phyloP scores from a whole-genome alignment of 768 basidiomycete genomes.

The Auricularia heimuer region DNA sequence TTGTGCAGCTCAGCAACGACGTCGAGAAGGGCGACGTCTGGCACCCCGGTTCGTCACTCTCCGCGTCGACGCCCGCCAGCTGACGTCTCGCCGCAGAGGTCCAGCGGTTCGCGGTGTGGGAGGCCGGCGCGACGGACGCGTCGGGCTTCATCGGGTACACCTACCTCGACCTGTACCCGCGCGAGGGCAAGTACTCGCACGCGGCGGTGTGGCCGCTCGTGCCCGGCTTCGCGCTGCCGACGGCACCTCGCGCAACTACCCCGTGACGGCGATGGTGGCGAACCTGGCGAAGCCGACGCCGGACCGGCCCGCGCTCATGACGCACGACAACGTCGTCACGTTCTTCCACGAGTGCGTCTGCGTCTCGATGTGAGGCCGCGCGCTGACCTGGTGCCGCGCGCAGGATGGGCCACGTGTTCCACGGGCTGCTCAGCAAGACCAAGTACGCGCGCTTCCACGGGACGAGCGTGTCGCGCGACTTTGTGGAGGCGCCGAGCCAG shows the following conservation, averaged over 20 bases:
- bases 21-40: conserved; percentile 51
- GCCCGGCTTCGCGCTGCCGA: conserved; percentile 45
- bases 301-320: conserved; percentile 73
- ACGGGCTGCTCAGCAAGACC: conserved; percentile 54
- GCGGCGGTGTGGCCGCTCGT: conserved; percentile 78
- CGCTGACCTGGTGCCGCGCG: neutral
- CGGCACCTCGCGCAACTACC: conserved; percentile 52
- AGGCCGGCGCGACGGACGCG: conserved; percentile 58
- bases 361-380: neutral
- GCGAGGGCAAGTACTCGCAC: conserved; percentile 74
- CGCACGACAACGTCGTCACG: conserved; percentile 80
- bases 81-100: conserved; percentile 37
- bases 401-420: conserved; percentile 49
- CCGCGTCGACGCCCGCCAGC: too few relatives aligned
- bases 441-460: conserved; percentile 74
- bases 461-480: conserved; percentile 69
- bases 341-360: conserved; percentile 65
- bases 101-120: conserved; percentile 80
- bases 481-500: conserved; percentile 84
- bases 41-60: conserved; percentile 39
- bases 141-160: conserved; percentile 75
- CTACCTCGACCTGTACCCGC: conserved; percentile 81
- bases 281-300: conserved; percentile 81
- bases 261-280: conserved; percentile 78
- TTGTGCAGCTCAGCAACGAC: conserved; percentile 27